Base-by-base conservation (phyloP, 2,329 filamentous ascomycete species). In the Alternaria longipes region DNA sequence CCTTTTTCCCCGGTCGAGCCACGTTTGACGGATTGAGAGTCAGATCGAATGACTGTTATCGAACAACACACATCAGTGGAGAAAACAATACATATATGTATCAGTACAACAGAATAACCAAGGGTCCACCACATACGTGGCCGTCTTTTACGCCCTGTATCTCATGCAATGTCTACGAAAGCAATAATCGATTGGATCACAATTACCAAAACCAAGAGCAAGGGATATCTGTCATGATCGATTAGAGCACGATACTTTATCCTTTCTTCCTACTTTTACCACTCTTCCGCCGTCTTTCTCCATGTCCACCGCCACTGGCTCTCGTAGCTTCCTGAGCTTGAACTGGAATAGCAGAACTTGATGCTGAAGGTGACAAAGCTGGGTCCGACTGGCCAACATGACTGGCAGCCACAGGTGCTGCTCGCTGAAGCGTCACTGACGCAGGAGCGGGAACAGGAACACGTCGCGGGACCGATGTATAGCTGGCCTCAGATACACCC, bases 401-500 rank as follows among this genome's bases (percentile, higher is more conserved):
- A 34, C 62, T 42, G 59, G 54, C 45, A 56, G 65, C 41, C n/a
- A 60, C 52, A 50, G 56, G 56, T 47, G 56, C 51, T 28, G 64
- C 56, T 45, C 65, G 68, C 53, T 71, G 72, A 11, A 56, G 28
- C 2, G 52, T 44, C 14, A 40, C 44, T 16, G 56, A 32, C 30
- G 56, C 41, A 24, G 56, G 24, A 26, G 56, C 60, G 4, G 76
- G 71, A 14, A 76, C 72, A 24, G 78, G 78, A n/a, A 79, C 72
- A 41, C 77, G 76, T 30, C 78, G 75, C 26, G 77, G 74, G 58
- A 79, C 68, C 7, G 69, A 59, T 16, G 67, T 70, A 41, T 74
- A 75, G 22, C 68, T 65, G 40, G 65, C 62, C 45, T 75, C 74
- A 6, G 66, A 65, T 36, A 65, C 50, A 1, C 59, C 67, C 12